Base-by-base conservation (phyloP, 2,329 filamentous ascomycete genomes). In the Sclerotiophoma versabilis region DNA sequence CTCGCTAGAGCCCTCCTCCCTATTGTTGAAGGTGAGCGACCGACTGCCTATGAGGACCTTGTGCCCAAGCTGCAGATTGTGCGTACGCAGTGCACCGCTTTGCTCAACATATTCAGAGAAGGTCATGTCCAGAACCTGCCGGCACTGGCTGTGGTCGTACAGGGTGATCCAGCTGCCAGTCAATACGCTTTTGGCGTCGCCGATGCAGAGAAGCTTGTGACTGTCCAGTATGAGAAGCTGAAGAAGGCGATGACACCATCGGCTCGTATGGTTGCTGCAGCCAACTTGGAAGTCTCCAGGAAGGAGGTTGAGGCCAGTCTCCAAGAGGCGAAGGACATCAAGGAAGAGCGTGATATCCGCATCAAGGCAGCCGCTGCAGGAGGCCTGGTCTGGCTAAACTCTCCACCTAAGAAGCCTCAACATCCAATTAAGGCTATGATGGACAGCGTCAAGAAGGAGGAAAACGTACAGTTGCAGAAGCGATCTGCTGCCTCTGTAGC, bases 391-490 rank as follows among this genome's bases (percentile, higher is more conserved):
- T 89, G 92, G n/a, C 87, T 98, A 77, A 86, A 87, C 53, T 83
- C 90, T 25, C 83, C 97, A 9, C 93, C 96, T 0, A 98, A 96
- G 84, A 98, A 96, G 73, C 92, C 93, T 92, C 91, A 58, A 85
- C 88, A 50, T 15, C 86, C 96, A 11, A 99, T 99, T 77, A 97
- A 96, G 77, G 91, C 88, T 2, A 90, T 99, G 76, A 99, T 99
- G 95, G 95, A 99, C 74, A 98, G 93, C 68, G 85, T 99, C 70
- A 99, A 98, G 77, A 88, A 87, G 30, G 96, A 99, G 72, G 95
- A 97, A 66, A 98, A 96, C 68, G 77, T 89, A 23, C 91, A 95
- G 62, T 81, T 99, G 1, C 95, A 99, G 73, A 86, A 85, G 64
- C 89, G 93, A 20, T 96, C 93, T 23, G 91, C 93, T 2, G 86